These are phyloP conservation scores for Aquilaria agallochum DNA, from an alignment of 441 rosid genomes.

Conservation along the genomic window DNA sequence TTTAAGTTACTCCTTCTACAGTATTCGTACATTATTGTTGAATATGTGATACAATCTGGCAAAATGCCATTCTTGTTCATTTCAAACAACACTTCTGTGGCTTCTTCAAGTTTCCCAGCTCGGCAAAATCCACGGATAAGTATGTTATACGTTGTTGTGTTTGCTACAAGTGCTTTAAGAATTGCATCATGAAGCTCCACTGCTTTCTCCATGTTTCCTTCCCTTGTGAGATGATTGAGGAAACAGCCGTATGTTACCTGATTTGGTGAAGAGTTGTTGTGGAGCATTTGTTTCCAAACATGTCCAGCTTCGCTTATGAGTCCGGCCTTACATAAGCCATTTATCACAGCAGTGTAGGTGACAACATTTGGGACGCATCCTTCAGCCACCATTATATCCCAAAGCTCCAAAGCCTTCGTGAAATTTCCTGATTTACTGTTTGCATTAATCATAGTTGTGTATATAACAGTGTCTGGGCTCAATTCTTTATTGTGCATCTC, in stretches of 20 bases:
- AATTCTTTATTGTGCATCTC: conserved; percentile 63
- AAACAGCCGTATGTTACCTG: conserved; percentile 79
- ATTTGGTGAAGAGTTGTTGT: conserved; percentile 46
- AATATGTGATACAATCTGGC: conserved; percentile 84
- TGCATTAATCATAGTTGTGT: conserved; percentile 82
- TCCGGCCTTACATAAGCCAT: conserved; percentile 82
- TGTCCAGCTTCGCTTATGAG: conserved; percentile 61
- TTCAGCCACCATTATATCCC: conserved; percentile 75
- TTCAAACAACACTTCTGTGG: conserved; percentile 42
- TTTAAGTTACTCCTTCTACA: conserved; percentile 49
- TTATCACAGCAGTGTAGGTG: conserved; percentile 76
- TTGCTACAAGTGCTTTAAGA: conserved; percentile 59
- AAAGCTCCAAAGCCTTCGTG: conserved; percentile 53
- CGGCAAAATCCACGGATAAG: conserved; percentile 77
- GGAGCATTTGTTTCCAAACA: conserved; percentile 56
- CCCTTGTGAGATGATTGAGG: conserved; percentile 58
- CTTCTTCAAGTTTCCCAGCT: conserved; percentile 66
- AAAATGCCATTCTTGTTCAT: conserved; percentile 52
- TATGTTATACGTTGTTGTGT: conserved; percentile 67
- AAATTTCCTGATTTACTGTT: conserved; percentile 68
- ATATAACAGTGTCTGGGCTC: conserved; percentile 68
- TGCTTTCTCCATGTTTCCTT: conserved; percentile 72
- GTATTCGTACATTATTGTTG: conserved; percentile 70
- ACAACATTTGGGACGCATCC: conserved; percentile 69
- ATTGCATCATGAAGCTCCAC: conserved; percentile 59